These are phyloP conservation scores for Meyerozyma sp. DNA, from an alignment of 1,139 yeast species.

Conservation along the genomic window DNA sequence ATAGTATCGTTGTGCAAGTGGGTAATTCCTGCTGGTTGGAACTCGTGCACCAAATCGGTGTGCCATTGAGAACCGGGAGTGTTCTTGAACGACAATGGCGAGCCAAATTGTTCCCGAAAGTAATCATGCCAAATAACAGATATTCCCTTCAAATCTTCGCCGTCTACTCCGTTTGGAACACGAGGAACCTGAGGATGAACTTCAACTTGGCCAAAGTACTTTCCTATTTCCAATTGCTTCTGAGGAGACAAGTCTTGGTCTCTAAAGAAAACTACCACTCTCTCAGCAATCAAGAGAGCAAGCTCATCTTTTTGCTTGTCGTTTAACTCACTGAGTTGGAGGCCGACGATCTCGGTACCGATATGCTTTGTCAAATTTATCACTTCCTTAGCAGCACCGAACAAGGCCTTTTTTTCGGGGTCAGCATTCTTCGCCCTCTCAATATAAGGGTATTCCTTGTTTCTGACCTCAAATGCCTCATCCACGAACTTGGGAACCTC, in stretches of 20 bases:
- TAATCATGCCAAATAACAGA: constrained; percentile 52
- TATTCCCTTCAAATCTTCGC: constrained; percentile 32
- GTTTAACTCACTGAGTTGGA: constrained; percentile 43
- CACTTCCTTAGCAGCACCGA: constrained; percentile 49
- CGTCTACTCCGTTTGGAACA: constrained; percentile 24
- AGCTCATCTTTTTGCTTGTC: constrained; percentile 51
- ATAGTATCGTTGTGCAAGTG: constrained; percentile 43
- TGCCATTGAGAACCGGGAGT: constrained; percentile 36
- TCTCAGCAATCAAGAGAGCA: constrained; percentile 46
- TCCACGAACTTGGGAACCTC: constrained; percentile 46
- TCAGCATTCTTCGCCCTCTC: constrained; percentile 48
- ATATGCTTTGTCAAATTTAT: constrained; percentile 41
- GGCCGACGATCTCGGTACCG: constrained; percentile 53
- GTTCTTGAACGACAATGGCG: constrained; percentile 24
- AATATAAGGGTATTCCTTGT: constrained; percentile 31
- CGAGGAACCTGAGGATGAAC: constrained; percentile 42
- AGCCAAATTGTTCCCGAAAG: constrained; percentile 16
- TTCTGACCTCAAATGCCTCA: constrained; percentile 44
- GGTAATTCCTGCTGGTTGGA: constrained; percentile 45
- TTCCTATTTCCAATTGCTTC: constrained; percentile 39
- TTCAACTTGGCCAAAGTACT: constrained; percentile 43
- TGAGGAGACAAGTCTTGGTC: constrained; percentile 44
- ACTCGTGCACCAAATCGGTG: constrained; percentile 43
- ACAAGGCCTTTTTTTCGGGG: constrained; percentile 47
- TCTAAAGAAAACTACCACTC: constrained; percentile 45